Conservation (phyloP, 2,329 filamentous ascomycete genomes). For the Botrytis paeoniae region DNA sequence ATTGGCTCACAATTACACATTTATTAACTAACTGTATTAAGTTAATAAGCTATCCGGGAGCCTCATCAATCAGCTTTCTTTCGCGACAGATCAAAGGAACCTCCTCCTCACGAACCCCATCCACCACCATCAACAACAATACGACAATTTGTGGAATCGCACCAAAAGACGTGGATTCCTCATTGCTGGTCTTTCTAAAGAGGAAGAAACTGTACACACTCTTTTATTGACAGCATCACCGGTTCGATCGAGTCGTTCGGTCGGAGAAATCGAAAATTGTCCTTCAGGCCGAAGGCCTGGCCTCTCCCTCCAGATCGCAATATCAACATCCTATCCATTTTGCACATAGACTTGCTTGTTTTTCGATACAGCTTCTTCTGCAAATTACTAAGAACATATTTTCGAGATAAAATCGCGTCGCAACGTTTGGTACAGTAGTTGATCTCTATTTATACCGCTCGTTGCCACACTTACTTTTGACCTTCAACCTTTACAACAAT, state of each 20-base stretch:
- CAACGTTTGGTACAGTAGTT: constrained; percentile 23
- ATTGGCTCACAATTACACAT: neutral
- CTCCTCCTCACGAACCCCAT: constrained; percentile 17
- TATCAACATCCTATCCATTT: constrained; percentile 28
- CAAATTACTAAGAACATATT: constrained; percentile 17
- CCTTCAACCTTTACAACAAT: constrained; percentile 8
- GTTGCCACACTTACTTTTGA: constrained; percentile 21
- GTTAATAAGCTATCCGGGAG: constrained; percentile 8
- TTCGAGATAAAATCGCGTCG: constrained; percentile 29
- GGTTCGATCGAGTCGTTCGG: constrained; percentile 29
- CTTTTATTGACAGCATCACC: constrained; percentile 28
- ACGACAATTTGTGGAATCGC: constrained; percentile 35
- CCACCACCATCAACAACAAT: constrained; percentile 23
- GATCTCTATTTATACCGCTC: constrained; percentile 22
- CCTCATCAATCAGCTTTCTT: constrained; percentile 19
- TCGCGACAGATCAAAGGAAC: constrained; percentile 20
- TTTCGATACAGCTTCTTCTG: constrained; percentile 22
- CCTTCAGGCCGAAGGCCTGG: constrained; percentile 29
- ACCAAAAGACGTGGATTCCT: constrained; percentile 38
- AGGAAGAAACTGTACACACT: constrained; percentile 35
- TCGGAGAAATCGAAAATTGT: constrained; percentile 29
- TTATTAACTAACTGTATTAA: neutral
- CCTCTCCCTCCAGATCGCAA: constrained; percentile 36
- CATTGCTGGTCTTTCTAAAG: constrained; percentile 34
- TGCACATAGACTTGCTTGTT: constrained; percentile 29